These are phyloP conservation scores for Dysphania ambrosioides DNA, from an alignment of 148 eudicot species.

Conservation along the genomic window DNA sequence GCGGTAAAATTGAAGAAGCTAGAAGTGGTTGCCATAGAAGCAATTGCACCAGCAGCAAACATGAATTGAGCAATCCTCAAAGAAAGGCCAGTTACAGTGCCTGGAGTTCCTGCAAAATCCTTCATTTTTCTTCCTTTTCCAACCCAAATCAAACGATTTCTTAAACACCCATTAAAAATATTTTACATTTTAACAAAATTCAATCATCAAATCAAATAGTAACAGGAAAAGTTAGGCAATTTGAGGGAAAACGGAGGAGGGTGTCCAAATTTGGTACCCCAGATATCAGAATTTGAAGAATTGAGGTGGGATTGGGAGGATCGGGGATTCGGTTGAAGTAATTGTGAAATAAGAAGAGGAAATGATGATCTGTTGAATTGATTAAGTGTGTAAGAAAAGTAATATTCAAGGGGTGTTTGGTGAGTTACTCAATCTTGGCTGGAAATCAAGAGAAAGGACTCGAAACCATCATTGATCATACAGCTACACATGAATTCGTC, in stretches of 20 bases:
- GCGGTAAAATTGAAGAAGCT: constrained; percentile 64
- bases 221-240: not conserved
- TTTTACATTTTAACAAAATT: not conserved
- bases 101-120: constrained; percentile 76
- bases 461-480: constrained; percentile 16
- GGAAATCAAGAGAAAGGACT: constrained; percentile 16
- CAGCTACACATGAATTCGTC: not conserved
- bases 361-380: constrained; percentile 14
- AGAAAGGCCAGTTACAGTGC: constrained; percentile 50
- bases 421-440: constrained; percentile 24
- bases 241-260: not conserved
- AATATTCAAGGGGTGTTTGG: constrained; percentile 20
- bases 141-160: not conserved
- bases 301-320: not conserved
- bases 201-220: not conserved
- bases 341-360: constrained; percentile 11
- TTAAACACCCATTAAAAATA: constrained; percentile 13
- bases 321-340: not conserved
- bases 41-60: constrained; percentile 66
- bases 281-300: constrained; percentile 9
- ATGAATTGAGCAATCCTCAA: constrained; percentile 53
- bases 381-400: constrained; percentile 16
- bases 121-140: constrained; percentile 39
- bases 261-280: not conserved
- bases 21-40: constrained; percentile 49